phyloP scores from a whole-genome alignment of 2,329 filamentous ascomycete genomes.

The Colletotrichum phormii region DNA sequence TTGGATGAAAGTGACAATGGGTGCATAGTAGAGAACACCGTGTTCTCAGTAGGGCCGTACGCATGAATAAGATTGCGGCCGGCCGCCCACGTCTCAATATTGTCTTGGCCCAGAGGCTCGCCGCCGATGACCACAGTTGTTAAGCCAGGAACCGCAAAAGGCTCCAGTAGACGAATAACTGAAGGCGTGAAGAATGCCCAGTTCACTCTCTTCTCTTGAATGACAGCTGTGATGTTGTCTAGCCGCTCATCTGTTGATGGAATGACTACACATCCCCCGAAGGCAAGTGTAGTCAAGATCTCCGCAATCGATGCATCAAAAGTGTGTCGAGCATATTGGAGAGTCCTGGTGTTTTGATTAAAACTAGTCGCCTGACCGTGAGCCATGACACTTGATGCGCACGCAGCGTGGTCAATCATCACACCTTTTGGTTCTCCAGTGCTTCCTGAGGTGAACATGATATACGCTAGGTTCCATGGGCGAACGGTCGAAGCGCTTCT shows the following conservation, averaged over 20 bases:
- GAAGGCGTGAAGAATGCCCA: conserved; percentile 69
- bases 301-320: conserved; percentile 48
- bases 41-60: conserved; percentile 41
- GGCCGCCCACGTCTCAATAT: conserved; percentile 36
- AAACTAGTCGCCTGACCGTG: conserved; percentile 24
- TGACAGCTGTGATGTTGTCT: conserved; percentile 60
- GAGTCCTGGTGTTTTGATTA: neutral
- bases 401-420: conserved; percentile 34
- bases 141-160: conserved; percentile 49
- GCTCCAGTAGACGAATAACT: conserved; percentile 59
- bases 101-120: conserved; percentile 40
- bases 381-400: conserved; percentile 8
- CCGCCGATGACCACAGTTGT: conserved; percentile 48
- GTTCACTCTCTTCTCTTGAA: conserved; percentile 61
- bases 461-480: conserved; percentile 28
- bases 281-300: conserved; percentile 61
- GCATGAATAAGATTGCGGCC: conserved; percentile 35
- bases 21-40: conserved; percentile 37
- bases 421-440: conserved; percentile 40
- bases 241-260: conserved; percentile 63
- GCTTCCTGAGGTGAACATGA: conserved; percentile 39
- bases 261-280: conserved; percentile 71
- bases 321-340: conserved; percentile 25
- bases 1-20: neutral
- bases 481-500: neutral